These are phyloP conservation scores for Bromus sterilis DNA, from an alignment of 176 grass and related monocot genomes.

Conservation along the genomic window DNA sequence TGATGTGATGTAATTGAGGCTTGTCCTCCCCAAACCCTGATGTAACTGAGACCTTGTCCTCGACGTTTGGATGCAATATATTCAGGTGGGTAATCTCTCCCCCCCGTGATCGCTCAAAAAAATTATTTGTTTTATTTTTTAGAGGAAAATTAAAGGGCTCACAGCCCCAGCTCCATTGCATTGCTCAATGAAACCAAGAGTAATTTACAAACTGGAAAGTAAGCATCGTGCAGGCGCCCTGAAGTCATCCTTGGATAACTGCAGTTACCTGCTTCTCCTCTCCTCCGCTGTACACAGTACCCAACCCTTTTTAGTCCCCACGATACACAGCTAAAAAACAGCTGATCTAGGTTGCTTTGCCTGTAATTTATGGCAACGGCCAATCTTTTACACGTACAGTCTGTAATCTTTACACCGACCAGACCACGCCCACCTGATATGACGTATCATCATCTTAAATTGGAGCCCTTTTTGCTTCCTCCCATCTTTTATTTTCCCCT, in stretches of 20 bases:
- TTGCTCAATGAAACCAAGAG: too few relatives aligned
- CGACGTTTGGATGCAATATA: too few relatives aligned
- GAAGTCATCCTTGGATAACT: not conserved
- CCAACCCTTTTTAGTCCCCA: not conserved
- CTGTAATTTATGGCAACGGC: constrained; percentile 22
- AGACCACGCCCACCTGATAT: not conserved
- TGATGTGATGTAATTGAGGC: too few relatives aligned
- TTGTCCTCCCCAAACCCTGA: too few relatives aligned
- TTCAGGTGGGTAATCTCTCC: too few relatives aligned
- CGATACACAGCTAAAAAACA: not conserved
- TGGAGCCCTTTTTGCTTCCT: not conserved
- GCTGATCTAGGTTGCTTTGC: constrained; percentile 19
- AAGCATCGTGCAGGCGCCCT: not conserved
- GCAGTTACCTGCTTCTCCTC: not conserved
- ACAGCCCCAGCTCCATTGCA: too few relatives aligned
- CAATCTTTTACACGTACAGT: not conserved
- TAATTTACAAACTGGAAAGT: not conserved
- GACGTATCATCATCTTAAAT: not conserved
- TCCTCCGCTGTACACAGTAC: not conserved
- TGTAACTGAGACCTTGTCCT: too few relatives aligned
- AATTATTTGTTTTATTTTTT: too few relatives aligned
- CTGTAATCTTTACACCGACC: not conserved
- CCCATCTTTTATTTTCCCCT: too few relatives aligned
- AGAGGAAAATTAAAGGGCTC: too few relatives aligned
- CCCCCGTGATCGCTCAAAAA: too few relatives aligned